Percentiles rank a stretch among this genome's conserved stretches.
phyloP scores from a whole-genome alignment of 1,284 basidiomycete species.

The Cryptococcus sp. region DNA sequence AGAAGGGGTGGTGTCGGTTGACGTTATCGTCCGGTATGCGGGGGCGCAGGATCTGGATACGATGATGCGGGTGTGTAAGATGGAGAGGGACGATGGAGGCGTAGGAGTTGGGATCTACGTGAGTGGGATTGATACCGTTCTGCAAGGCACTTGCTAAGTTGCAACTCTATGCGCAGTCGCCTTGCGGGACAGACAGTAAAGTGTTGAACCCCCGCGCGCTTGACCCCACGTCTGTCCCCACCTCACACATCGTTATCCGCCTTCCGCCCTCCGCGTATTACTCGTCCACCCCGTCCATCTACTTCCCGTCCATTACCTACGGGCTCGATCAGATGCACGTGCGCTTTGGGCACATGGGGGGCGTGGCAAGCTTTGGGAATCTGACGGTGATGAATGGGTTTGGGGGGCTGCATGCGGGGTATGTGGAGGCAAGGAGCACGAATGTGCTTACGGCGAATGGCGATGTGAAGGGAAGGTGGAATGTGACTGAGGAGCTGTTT shows the following conservation, averaged over 20 bases:
- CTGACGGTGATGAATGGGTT: slow-evolving; percentile 26
- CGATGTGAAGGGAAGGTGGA: slow-evolving; percentile 42
- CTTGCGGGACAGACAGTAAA: slow-evolving; percentile 38
- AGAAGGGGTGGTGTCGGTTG: slow-evolving; percentile 38
- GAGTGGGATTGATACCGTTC: slow-evolving; percentile 18
- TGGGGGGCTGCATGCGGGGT: slow-evolving; percentile 36
- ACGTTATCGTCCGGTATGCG: slow-evolving; percentile 40
- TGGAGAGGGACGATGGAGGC: slow-evolving; percentile 29
- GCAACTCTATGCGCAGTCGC: slow-evolving; percentile 24
- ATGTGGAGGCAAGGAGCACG: slow-evolving; percentile 32
- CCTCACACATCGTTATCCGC: slow-evolving; percentile 39
- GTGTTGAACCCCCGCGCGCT: slow-evolving; percentile 29
- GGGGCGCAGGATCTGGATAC: slow-evolving; percentile 23
- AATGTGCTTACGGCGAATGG: slow-evolving; percentile 31
- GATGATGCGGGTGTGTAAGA: slow-evolving; percentile 39
- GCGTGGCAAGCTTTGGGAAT: slow-evolving; percentile 32
- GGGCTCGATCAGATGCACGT: slow-evolving; percentile 42
- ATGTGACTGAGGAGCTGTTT: slow-evolving; percentile 37
- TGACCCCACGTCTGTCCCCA: slow-evolving; percentile 32
- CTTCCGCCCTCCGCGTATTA: slow-evolving; percentile 32
- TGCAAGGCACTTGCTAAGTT: neutral
- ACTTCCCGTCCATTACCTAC: slow-evolving; percentile 25
- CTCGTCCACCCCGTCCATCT: slow-evolving; percentile 7
- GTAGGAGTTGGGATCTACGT: slow-evolving; percentile 47
- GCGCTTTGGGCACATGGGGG: slow-evolving; percentile 37